Base-by-base conservation (phyloP, 495 filamentous ascomycete genomes). In the Massariosphaeria phaeospora region DNA sequence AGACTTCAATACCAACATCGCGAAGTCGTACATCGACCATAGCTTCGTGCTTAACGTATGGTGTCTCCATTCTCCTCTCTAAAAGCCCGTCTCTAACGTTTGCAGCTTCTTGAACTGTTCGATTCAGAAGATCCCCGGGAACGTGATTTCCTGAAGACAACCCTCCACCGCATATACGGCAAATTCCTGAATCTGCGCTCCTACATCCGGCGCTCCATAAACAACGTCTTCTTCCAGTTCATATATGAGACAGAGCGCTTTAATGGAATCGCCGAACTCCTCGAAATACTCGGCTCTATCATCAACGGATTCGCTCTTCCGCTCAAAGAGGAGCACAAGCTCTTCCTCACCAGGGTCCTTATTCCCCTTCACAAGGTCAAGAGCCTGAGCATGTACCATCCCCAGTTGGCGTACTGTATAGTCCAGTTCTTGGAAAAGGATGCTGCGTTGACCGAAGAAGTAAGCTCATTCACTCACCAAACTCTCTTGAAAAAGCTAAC, bases 181-280 rank as follows among this genome's bases (percentile, higher is more conserved):
- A 99, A 99, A 73, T 99, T 99, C 75, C 77, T 99, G 49, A 99
- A 99, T 68, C 77, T 99, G 31, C 82, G 93, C 29, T 97, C 94
- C 10, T 99, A 90, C 71, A 99, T 99, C 64, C 80, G 93, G 65
- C 84, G 93, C 61, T 97, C 94, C 33, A 99, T 99, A 75, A 97
- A 99, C 77, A 97, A 99, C 66, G 93, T 99, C 63, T 99, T 99
- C 77, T 99, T 99, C 79, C 93, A 99, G 67, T 99, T 99, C 70
- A 87, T 86, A 53, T 99, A 99, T 66, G 93, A 99, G 73, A 99
- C 93, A 0, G 93, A 99, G 70, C 80, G 93, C 44, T 97, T 97
- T 74, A 99, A 99, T 67, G 93, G 93, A 13, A 95, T 99, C 56
- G 93, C 93, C 3, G 93, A 99, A 69, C 76, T 99, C 38, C 75